Evolutionary conservation across 2,329 filamentous ascomycete species (phyloP), one percentile per base, ranked within the genome.

Genomic region (Aspergillus sp.): DNA sequence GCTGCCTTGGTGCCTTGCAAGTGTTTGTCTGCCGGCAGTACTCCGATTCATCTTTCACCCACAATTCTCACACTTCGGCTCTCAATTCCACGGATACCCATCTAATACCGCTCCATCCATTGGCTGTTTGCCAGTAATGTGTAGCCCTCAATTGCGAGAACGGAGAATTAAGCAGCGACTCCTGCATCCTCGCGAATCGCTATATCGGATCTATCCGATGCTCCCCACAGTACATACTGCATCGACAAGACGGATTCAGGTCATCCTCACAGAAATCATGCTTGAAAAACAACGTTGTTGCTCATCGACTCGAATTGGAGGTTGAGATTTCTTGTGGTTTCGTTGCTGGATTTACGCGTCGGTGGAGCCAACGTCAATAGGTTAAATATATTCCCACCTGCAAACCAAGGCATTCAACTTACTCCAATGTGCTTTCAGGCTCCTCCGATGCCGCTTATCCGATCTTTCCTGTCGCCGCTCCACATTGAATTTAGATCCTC

Each of bases 381-480:
- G 49, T 22, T 41, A 51, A 51, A 30, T 9, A 42, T 27, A 42
- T 51, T 51, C 30, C 49, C 49, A 47, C 45, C 27, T 33, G 9
- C 20, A 27, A 13, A 27, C 9, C 30, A 42, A 30, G 8, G 27
- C 9, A 11, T 30, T 30, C 27, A 30, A 30, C 27, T 30, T 30
- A 30, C 27, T 30, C 27, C 27, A 30, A 11, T 3, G 9, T 11
- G 9, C 8, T 11, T 30, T 11, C 27, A 30, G 27, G 37, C 33
- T 20, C 15, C 20, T 40, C 49, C 49, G 49, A 51, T 42, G 39
- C 49, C 49, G 49, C 49, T 39, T 7, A 51, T 50, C 37, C 34
- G 20, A n/a, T 39, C 20, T 19, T 27, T 34, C 27, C 27, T 11
- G 27, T 30, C 27, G 27, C 9, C 27, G 27, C 9, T 30, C 27